Conservation (phyloP, 345 rosid species). For the Turnera subulata region DNA sequence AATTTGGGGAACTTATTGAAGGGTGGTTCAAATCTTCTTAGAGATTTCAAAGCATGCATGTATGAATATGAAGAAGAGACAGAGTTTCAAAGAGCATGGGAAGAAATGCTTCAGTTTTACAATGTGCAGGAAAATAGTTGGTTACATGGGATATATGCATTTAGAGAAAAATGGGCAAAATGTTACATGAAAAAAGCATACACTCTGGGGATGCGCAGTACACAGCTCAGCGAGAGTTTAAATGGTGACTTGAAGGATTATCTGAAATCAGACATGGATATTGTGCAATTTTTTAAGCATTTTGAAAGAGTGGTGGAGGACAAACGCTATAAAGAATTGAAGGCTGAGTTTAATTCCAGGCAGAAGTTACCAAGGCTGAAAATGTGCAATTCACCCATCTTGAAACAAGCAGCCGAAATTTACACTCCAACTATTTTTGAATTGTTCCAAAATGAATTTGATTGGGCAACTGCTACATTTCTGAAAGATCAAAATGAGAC, state of each 20-base stretch:
- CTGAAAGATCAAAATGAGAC: neutral
- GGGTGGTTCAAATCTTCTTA: conserved; percentile 3
- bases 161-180: conserved; percentile 1
- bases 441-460: too few species aligned
- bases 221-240: conserved; percentile 1
- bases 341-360: conserved; percentile 2
- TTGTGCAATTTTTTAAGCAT: neutral
- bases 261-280: neutral
- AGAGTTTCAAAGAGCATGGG: neutral
- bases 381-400: neutral
- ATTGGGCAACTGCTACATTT: neutral
- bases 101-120: neutral
- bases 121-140: neutral
- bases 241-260: conserved; percentile 6
- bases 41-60: conserved; percentile 1
- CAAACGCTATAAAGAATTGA: neutral
- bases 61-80: neutral
- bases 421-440: neutral
- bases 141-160: neutral
- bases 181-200: too few species aligned
- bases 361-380: neutral
- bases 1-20: neutral
- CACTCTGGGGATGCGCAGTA: conserved; percentile 2
- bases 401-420: neutral
- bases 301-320: conserved; percentile 1